phyloP scores from a whole-genome alignment of 2,329 filamentous ascomycete genomes.

The Fusarium humuli region DNA sequence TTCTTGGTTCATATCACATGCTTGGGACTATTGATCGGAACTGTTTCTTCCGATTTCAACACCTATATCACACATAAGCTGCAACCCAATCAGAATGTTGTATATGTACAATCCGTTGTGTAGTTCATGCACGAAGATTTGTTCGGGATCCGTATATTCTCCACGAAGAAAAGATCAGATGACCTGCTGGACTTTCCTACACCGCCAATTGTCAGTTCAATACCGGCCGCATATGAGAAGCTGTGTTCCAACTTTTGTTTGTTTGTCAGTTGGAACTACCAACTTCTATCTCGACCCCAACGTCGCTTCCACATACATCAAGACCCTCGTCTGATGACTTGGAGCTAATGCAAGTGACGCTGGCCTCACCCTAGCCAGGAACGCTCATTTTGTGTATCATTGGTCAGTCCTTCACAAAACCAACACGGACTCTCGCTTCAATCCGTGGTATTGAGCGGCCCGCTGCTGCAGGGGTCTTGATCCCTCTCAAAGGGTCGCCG shows the following conservation, averaged over 20 bases:
- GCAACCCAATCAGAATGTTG: background rate
- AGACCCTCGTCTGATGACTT: constrained; percentile 38
- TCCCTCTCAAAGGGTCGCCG: constrained; percentile 32
- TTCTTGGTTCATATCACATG: background rate
- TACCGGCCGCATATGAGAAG: background rate
- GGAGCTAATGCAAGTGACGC: constrained; percentile 46
- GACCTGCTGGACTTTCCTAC: background rate
- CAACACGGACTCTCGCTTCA: constrained; percentile 34
- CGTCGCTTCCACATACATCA: constrained; percentile 15
- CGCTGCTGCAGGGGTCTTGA: constrained; percentile 44
- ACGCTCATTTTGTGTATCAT: constrained; percentile 30
- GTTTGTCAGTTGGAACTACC: background rate
- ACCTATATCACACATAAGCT: constrained; percentile 17
- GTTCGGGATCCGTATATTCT: background rate
- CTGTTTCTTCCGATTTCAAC: constrained; percentile 12
- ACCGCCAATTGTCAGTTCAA: background rate
- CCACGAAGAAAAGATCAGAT: background rate
- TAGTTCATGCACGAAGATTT: constrained; percentile 14
- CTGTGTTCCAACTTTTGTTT: background rate
- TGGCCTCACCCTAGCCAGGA: constrained; percentile 44
- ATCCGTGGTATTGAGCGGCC: constrained; percentile 42
- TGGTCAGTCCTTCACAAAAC: constrained; percentile 38
- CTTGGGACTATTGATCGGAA: background rate
- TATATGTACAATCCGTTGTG: background rate
- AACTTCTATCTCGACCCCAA: constrained; percentile 1